phyloP scores from a whole-genome alignment of 2,329 filamentous ascomycete species.

The Fusarium kyushuense region DNA sequence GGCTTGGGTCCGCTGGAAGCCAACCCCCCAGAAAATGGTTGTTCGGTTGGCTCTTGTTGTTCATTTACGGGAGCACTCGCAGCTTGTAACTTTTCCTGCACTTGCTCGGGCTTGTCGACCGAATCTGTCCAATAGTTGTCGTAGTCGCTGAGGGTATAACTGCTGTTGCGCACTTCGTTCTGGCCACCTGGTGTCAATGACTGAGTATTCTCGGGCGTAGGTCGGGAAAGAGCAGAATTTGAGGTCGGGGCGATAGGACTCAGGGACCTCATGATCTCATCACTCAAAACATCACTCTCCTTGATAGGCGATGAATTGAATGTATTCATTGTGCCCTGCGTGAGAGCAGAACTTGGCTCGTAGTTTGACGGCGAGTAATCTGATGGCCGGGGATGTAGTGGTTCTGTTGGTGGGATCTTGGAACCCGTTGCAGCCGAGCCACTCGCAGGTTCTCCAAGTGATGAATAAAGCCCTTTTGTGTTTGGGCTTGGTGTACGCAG shows the following conservation, averaged over 20 bases:
- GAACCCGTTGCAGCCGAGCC: constrained; percentile 8
- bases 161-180: constrained; percentile 63
- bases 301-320: constrained; percentile 67
- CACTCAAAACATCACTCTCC: constrained; percentile 77
- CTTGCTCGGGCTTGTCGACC: constrained; percentile 28
- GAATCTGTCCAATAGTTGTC: constrained; percentile 73
- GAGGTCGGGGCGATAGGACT: constrained; percentile 59
- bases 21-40: not conserved
- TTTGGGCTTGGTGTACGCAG: constrained; percentile 53
- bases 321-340: constrained; percentile 62
- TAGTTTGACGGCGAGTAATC: constrained; percentile 53
- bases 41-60: constrained; percentile 4
- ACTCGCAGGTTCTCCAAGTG: constrained; percentile 18
- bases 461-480: constrained; percentile 20
- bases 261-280: constrained; percentile 80
- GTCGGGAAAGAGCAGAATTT: constrained; percentile 25
- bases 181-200: constrained; percentile 36
- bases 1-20: constrained; percentile 18
- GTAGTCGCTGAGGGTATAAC: constrained; percentile 74
- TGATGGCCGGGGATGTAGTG: constrained; percentile 58
- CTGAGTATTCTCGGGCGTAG: constrained; percentile 30
- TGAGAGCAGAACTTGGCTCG: constrained; percentile 53
- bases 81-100: constrained; percentile 13
- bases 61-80: constrained; percentile 1
- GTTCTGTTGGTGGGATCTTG: constrained; percentile 58